Evolutionary conservation across 805 yeast species (phyloP), one percentile per base, ranked within the genome.

Genomic region (Candida golubevii): DNA sequence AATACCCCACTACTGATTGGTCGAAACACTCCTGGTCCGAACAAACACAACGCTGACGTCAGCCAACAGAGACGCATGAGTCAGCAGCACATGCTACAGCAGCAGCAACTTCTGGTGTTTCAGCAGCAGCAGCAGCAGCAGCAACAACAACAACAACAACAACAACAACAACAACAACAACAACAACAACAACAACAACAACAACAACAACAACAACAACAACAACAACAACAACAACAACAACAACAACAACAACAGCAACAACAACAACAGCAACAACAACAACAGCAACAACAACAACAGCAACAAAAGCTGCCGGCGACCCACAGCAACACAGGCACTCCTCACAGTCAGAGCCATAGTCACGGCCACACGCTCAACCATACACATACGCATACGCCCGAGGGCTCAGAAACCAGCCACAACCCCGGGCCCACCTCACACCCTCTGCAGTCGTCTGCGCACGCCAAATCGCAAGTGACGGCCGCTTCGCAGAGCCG

Each of bases 21-120:
- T 14, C 28, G 41, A 14, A 33, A 27, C 8, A 14, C 26, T 4
- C 36, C 36, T 2, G 18, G 27, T 8, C 27, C 8, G n/a, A 27
- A 33, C 7, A 27, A 7, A 1, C 23, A 41, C 33, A 15, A 26
- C 30, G n/a, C 32, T 10, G 32, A 29, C 6, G 6, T 11, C 4
- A 6, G n/a, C 32, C 11, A 11, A 12, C 32, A 29, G n/a, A 3
- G 32, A 6, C 32, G 32, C 6, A 6, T 29, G 10, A 42, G 33
- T 35, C 53, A 43, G 36, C 52, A 43, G 27, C 53, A 51, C 13
- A 35, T 36, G 14, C 50, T 46, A 32, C 58, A 48, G 28, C 57
- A 48, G 33, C 63, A 54, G 32, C 54, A 54, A 23, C 51, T 49
- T 34, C 57, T 54, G 38, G 60, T 40, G 33, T 47, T 48, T 23